These are phyloP conservation scores for Laguncularia racemosa DNA, from an alignment of 345 rosid species.

Conservation along the genomic window DNA sequence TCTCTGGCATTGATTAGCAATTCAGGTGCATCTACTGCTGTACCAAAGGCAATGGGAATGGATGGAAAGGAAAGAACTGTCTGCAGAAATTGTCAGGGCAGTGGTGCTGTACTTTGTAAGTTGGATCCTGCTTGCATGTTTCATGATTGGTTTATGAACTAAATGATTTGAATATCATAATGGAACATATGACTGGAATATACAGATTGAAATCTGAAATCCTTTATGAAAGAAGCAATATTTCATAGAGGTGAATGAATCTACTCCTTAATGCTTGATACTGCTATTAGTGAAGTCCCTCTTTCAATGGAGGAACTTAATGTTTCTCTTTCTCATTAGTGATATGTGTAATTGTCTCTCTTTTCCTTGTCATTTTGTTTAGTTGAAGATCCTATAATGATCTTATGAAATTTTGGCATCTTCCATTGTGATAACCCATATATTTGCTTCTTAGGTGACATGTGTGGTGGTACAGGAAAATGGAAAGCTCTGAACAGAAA, in stretches of 20 bases:
- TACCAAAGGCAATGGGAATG: slow-evolving; percentile 31
- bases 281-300: too few relatives aligned
- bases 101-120: slow-evolving; percentile 88
- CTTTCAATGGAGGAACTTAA: too few relatives aligned
- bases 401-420: not conserved
- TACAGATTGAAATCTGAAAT: too few relatives aligned
- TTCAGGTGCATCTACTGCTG: slow-evolving; percentile 31
- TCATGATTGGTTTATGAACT: not conserved
- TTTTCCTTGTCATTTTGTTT: not conserved
- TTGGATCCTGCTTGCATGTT: slow-evolving; percentile 1
- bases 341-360: not conserved
- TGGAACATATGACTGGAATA: too few relatives aligned
- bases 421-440: slow-evolving; percentile 7
- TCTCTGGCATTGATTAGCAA: slow-evolving; percentile 42
- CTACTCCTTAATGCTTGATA: too few relatives aligned
- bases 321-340: too few relatives aligned
- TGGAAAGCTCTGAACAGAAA: slow-evolving; percentile 97
- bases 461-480: slow-evolving; percentile 99
- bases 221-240: too few relatives aligned
- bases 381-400: not conserved
- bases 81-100: slow-evolving; percentile 78
- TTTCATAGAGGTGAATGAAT: too few relatives aligned
- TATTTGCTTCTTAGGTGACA: slow-evolving; percentile 51
- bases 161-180: too few relatives aligned
- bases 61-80: slow-evolving; percentile 57